Conservation (phyloP, 1,284 basidiomycete genomes). For the Rhizopogon hawkerae region DNA sequence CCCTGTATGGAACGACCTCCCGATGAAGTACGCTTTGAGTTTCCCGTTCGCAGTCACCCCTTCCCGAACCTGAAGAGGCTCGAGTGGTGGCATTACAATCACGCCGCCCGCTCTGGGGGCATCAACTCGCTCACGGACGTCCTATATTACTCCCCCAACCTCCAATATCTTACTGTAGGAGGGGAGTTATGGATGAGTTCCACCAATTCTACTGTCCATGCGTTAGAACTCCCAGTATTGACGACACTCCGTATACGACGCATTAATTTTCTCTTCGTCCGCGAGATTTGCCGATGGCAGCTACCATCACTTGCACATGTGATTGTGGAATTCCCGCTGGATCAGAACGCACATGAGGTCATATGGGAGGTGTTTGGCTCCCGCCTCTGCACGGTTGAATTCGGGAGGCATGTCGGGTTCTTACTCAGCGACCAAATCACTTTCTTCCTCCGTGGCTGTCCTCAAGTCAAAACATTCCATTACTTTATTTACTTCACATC, state of each 20-base stretch:
- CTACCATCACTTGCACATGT: slow-evolving; percentile 43
- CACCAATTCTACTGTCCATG: slow-evolving; percentile 14
- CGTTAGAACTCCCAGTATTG: slow-evolving; percentile 32
- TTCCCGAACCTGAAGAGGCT: slow-evolving; percentile 49
- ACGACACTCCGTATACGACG: slow-evolving; percentile 45
- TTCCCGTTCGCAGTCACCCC: slow-evolving; percentile 37
- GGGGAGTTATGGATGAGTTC: slow-evolving; percentile 35
- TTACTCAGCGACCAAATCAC: slow-evolving; percentile 38
- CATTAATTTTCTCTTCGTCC: slow-evolving; percentile 42
- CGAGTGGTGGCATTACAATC: slow-evolving; percentile 58
- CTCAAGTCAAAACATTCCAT: slow-evolving; percentile 43
- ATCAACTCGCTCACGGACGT: slow-evolving; percentile 54
- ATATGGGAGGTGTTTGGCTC: slow-evolving; percentile 43
- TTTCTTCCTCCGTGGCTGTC: slow-evolving; percentile 38
- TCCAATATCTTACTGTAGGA: slow-evolving; percentile 50
- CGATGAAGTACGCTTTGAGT: slow-evolving; percentile 42
- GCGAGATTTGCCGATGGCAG: slow-evolving; percentile 41
- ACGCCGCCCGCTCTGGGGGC: slow-evolving; percentile 54
- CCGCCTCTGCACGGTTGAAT: slow-evolving; percentile 47
- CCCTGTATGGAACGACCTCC: slow-evolving; percentile 27
- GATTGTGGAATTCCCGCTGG: slow-evolving; percentile 28
- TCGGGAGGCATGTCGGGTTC: slow-evolving; percentile 48
- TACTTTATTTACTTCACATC: slow-evolving; percentile 49
- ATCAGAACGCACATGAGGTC: slow-evolving; percentile 19
- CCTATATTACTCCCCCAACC: slow-evolving; percentile 42